A percentile compares a stretch with the other conserved stretches of the same genome.
These are phyloP conservation scores for Eucalyptus cladocalyx DNA, from an alignment of 345 rosid genomes.

Conservation along the genomic window DNA sequence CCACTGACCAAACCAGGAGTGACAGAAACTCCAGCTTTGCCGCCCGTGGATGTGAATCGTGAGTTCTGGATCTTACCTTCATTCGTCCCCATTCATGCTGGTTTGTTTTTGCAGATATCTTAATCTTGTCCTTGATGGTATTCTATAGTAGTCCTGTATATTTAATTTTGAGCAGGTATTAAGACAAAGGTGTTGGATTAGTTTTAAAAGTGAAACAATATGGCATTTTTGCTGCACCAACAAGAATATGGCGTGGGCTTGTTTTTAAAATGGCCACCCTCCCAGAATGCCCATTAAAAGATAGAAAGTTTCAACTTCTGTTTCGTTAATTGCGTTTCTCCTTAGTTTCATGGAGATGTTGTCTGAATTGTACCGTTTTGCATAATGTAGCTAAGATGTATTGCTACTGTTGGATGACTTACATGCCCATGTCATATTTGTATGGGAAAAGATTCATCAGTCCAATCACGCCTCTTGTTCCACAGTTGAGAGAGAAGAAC, in stretches of 20 bases:
- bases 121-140: not conserved
- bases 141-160: not conserved
- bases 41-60: slow-evolving; percentile 41
- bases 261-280: not conserved
- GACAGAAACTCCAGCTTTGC: slow-evolving; percentile 17
- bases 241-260: not conserved
- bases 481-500: slow-evolving; percentile 11
- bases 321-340: not conserved
- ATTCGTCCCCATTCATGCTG: slow-evolving; percentile 13
- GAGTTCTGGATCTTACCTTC: slow-evolving; percentile 21
- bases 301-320: not conserved
- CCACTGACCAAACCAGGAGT: slow-evolving; percentile 9
- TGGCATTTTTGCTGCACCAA: not conserved
- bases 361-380: not conserved
- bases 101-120: not conserved
- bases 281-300: not conserved
- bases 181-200: not conserved
- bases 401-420: slow-evolving; percentile 13
- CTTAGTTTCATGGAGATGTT: not conserved
- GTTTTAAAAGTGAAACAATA: not conserved
- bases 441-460: slow-evolving; percentile 15
- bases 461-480: slow-evolving; percentile 12
- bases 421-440: slow-evolving; percentile 19
- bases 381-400: slow-evolving; percentile 15
- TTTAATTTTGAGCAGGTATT: not conserved